Percentiles rank a stretch among this genome's conserved stretches.
Conservation (phyloP, 1,139 yeast genomes). For the Kodamaea ohmeri region DNA sequence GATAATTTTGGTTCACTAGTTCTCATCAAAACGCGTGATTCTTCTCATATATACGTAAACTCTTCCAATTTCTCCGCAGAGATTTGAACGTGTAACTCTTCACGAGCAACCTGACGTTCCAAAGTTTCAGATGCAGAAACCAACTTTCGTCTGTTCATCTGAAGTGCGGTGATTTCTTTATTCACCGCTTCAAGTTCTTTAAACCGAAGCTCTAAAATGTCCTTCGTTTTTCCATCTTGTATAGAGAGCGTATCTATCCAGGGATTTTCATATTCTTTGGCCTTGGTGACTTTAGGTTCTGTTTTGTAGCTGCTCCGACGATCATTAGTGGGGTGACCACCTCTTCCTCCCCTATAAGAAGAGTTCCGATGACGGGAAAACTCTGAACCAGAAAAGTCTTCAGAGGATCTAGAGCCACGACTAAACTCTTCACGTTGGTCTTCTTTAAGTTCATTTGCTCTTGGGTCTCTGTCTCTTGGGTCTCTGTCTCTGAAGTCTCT, state of each 20-base stretch:
- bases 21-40: too few relatives aligned
- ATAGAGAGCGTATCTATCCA: slow-evolving; percentile 23
- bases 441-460: neutral
- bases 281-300: slow-evolving; percentile 2
- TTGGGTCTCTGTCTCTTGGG: neutral
- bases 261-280: slow-evolving; percentile 16
- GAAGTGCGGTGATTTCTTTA: slow-evolving; percentile 27
- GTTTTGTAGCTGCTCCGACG: slow-evolving; percentile 1
- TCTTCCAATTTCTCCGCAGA: slow-evolving; percentile 45
- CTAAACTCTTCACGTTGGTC: neutral
- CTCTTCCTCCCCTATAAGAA: neutral
- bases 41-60: slow-evolving; percentile 16
- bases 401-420: neutral
- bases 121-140: slow-evolving; percentile 23
- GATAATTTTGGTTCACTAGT: too few relatives aligned
- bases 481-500: slow-evolving; percentile 1
- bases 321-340: neutral
- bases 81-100: slow-evolving; percentile 36
- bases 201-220: slow-evolving; percentile 18
- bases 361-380: neutral
- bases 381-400: too few relatives aligned
- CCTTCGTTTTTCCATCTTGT: slow-evolving; percentile 18
- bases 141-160: slow-evolving; percentile 23
- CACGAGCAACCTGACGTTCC: slow-evolving; percentile 32
- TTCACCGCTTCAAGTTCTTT: slow-evolving; percentile 25